These are phyloP conservation scores for Rhododendron henanense DNA, from an alignment of 148 eudicot species.

Conservation along the genomic window DNA sequence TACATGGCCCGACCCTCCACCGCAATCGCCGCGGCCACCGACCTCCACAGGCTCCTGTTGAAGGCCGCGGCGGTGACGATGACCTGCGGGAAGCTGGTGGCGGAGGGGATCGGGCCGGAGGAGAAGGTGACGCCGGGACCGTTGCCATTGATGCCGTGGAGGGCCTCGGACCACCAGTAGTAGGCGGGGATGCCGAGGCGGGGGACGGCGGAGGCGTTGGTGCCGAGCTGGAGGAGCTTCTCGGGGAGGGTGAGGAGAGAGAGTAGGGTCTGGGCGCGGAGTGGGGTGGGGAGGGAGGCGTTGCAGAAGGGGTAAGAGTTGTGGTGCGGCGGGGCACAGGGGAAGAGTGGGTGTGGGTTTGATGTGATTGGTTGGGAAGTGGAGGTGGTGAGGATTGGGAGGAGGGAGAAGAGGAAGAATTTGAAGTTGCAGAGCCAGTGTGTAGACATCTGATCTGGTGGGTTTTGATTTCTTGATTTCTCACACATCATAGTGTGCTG, in stretches of 20 bases:
- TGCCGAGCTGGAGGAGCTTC: slow-evolving; percentile 56
- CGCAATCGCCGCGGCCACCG: slow-evolving; percentile 48
- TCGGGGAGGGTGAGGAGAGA: slow-evolving; percentile 62
- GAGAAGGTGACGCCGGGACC: slow-evolving; percentile 80
- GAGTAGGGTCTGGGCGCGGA: slow-evolving; percentile 52
- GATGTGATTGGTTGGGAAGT: slow-evolving; percentile 9
- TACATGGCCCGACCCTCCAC: slow-evolving; percentile 87
- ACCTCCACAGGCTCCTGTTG: slow-evolving; percentile 54
- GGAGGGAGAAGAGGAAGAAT: slow-evolving; percentile 1
- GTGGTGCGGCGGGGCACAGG: slow-evolving; percentile 54
- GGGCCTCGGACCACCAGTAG: slow-evolving; percentile 95
- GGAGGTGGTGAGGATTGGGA: neutral
- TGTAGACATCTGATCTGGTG: neutral
- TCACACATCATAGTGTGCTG: too few species aligned
- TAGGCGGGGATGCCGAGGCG: slow-evolving; percentile 63
- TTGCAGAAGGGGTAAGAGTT: slow-evolving; percentile 63
- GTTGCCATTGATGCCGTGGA: slow-evolving; percentile 75
- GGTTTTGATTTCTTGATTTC: neutral
- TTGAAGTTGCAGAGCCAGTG: neutral
- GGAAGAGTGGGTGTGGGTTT: slow-evolving; percentile 28
- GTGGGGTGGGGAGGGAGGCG: slow-evolving; percentile 34
- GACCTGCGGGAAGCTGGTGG: slow-evolving; percentile 78
- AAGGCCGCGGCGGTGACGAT: slow-evolving; percentile 61
- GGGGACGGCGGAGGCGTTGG: slow-evolving; percentile 59
- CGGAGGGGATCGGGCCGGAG: slow-evolving; percentile 50